A percentile compares a stretch with the other conserved stretches of the same genome.
phyloP scores from a whole-genome alignment of 2,329 filamentous ascomycete genomes.

The Ascochyta koolunga region DNA sequence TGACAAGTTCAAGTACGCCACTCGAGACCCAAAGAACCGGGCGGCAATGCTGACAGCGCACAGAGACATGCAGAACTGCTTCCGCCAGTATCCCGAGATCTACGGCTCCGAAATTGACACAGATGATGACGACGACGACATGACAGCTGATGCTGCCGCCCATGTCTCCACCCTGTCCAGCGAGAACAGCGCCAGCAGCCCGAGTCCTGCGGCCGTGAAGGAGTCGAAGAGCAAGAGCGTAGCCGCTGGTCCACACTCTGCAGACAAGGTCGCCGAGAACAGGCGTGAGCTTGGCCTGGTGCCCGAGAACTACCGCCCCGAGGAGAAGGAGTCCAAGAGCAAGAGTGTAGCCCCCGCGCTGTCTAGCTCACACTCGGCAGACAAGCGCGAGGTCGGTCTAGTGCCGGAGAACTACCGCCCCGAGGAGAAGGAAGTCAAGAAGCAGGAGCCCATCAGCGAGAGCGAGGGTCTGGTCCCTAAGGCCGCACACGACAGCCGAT shows the following conservation, averaged over 20 bases:
- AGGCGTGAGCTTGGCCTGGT: conserved; percentile 24
- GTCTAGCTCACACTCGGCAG: conserved; percentile 17
- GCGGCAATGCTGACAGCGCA: conserved; percentile 3
- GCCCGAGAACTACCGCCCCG: conserved; percentile 26
- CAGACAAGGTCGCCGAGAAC: conserved; percentile 17
- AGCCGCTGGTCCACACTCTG: conserved; percentile 14
- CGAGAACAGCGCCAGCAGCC: not conserved
- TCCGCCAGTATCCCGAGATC: conserved; percentile 87
- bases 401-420: conserved; percentile 30
- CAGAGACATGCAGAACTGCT: conserved; percentile 97
- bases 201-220: not conserved
- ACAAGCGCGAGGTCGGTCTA: conserved; percentile 21
- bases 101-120: conserved; percentile 89
- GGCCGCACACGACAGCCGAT: conserved; percentile 53
- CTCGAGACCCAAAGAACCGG: too few relatives aligned
- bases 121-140: conserved; percentile 71
- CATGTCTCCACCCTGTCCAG: not conserved
- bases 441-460: conserved; percentile 50
- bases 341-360: conserved; percentile 15
- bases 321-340: conserved; percentile 16
- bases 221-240: conserved; percentile 12
- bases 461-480: conserved; percentile 56
- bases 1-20: conserved; percentile 97
- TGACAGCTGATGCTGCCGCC: conserved; percentile 29
- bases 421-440: conserved; percentile 17